Base-by-base conservation (phyloP, 106 monocot genomes). In the Acorus calamus region DNA sequence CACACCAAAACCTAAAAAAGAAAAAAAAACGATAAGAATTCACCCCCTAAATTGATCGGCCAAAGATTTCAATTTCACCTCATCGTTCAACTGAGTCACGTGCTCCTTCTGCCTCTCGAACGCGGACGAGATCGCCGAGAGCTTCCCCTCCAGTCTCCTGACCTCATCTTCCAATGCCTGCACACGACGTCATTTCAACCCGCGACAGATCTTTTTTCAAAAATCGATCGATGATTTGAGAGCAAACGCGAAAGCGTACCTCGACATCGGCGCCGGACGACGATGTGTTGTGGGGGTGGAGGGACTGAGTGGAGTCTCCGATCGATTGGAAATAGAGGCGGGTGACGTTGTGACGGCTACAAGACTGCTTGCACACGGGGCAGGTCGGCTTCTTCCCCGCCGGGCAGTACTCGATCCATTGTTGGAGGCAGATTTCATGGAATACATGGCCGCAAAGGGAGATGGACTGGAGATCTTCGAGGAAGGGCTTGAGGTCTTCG, bases 361-460 rank as follows among this genome's bases (percentile, higher is more conserved):
- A 99, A n/a, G 83, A 68, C 66, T 88, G 92, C 79, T 92, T 99
- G 79, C 98, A 99, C 51, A 99, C 76, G 6, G 98, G 98, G 63
- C 92, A 99, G 49, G 85, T 76, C 14, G 83, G 77, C 65, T 77
- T 78, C 76, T 92, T 92, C 53, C 83, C 96, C 1, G 60, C 69
- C 1, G 82, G 80, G 75, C 91, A 92, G 83, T 92, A 99, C 76
- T 99, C 98, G 62, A 88, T 58, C 92, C 98, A 99, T 70, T 92
- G 92, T 68, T 99, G 88, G 10, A 99, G 77, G 75, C 96, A 99
- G 76, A 92, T 85, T 71, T 92, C 98, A 70, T 92, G 98, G 71
- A 99, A 88, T 59, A 99, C 98, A 54, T 92, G 98, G 66, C 98
- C 98, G 54, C 98, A 98, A 72, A 76, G 44, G 66, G 88, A 83